Conservation (phyloP, 2,329 filamentous ascomycete species). For the Teratosphaeriaceae sp. region DNA sequence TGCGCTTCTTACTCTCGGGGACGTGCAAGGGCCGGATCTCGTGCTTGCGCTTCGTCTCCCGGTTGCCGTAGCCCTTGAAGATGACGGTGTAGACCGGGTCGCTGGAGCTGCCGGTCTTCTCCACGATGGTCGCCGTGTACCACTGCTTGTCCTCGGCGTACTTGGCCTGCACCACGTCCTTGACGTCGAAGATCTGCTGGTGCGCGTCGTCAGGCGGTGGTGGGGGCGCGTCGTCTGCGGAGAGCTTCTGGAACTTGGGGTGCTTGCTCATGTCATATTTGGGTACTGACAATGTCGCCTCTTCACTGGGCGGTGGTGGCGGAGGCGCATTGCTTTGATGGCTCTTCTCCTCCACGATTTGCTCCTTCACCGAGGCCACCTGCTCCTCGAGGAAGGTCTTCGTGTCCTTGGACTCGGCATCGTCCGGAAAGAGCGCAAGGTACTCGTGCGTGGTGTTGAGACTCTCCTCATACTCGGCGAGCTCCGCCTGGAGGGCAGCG, state of each 20-base stretch:
- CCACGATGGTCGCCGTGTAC: constrained; percentile 88
- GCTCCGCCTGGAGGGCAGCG: constrained; percentile 67
- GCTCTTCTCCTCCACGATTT: constrained; percentile 63
- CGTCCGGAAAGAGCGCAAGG: constrained; percentile 57
- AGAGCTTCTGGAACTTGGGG: constrained; percentile 55
- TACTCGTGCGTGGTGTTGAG: constrained; percentile 21
- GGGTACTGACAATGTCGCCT: constrained; percentile 16
- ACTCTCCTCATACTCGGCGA: constrained; percentile 50
- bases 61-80: constrained; percentile 80
- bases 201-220: constrained; percentile 30
- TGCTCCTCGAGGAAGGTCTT: constrained; percentile 75
- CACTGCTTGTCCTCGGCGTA: constrained; percentile 90
- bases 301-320: constrained; percentile 36
- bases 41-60: constrained; percentile 69
- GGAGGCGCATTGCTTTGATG: constrained; percentile 35
- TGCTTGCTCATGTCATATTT: constrained; percentile 51
- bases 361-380: constrained; percentile 70
- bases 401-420: constrained; percentile 68
- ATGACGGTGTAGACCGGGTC: constrained; percentile 91
- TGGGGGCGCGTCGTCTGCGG: constrained; percentile 25
- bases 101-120: constrained; percentile 84
- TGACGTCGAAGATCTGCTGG: constrained; percentile 62
- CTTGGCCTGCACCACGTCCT: constrained; percentile 83
- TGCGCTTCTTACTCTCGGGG: constrained; percentile 54
- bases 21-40: constrained; percentile 76